phyloP scores from a whole-genome alignment of 23 red algal genomes.

The Pyropia haitanensis region DNA sequence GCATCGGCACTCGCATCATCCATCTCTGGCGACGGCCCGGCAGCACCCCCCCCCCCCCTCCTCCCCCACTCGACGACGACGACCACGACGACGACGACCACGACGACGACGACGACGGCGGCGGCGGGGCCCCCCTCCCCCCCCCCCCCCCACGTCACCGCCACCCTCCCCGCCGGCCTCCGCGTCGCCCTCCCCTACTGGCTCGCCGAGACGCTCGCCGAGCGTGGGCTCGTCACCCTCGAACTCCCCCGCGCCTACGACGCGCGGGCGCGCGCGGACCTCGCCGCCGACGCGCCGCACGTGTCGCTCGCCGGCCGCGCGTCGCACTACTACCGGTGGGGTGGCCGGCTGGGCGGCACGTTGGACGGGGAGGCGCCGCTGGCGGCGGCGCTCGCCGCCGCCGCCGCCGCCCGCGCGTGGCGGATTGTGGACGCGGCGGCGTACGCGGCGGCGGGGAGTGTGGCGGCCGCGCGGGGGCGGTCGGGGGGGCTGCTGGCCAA shows the following conservation, averaged over 20 bases:
- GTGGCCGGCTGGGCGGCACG: constrained; percentile 34
- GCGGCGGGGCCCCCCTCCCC: neutral
- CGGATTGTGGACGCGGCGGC: constrained; percentile 28
- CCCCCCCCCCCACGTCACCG: constrained; percentile 24
- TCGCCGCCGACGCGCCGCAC: constrained; percentile 54
- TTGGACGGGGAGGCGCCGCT: constrained; percentile 35
- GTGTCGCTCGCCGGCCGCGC: constrained; percentile 27
- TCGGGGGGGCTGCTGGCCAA: no score
- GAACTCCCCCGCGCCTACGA: constrained; percentile 48
- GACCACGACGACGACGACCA: constrained; percentile 7
- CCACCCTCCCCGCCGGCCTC: constrained; percentile 37
- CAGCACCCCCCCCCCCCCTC: constrained; percentile 2
- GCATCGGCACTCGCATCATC: constrained; percentile 2
- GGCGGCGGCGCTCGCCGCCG: constrained; percentile 22
- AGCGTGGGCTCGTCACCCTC: constrained; percentile 41
- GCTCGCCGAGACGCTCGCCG: constrained; percentile 48
- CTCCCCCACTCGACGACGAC: neutral
- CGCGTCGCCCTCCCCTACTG: constrained; percentile 67
- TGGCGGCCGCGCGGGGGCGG: no score
- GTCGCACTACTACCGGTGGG: constrained; percentile 44
- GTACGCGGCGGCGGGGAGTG: constrained; percentile 9
- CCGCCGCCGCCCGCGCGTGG: constrained; percentile 46
- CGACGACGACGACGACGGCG: constrained; percentile 18
- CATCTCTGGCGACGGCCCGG: neutral
- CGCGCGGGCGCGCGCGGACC: constrained; percentile 15